phyloP scores from a whole-genome alignment of 2,329 filamentous ascomycete species.

The Epicoccum sorghinum region DNA sequence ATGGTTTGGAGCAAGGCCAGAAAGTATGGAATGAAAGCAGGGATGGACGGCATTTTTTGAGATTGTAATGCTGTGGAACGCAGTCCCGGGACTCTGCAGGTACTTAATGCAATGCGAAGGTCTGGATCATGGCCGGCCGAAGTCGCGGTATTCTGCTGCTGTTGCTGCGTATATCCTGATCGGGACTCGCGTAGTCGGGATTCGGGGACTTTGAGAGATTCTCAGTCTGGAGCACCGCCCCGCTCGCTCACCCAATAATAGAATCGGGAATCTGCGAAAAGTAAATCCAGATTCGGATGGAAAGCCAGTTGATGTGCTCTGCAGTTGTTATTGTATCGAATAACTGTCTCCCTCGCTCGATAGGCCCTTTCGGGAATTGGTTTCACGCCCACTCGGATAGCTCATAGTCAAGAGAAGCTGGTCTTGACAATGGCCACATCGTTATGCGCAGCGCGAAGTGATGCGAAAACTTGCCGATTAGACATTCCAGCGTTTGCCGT shows the following conservation, averaged over 20 bases:
- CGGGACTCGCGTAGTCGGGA: conserved; percentile 10
- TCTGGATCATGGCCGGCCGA: conserved; percentile 1
- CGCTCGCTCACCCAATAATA: not conserved
- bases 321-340: too few relatives aligned
- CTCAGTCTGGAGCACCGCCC: conserved; percentile 1
- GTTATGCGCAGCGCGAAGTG: too few relatives aligned
- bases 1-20: conserved; percentile 1
- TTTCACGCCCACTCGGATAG: too few relatives aligned
- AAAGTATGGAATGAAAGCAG: not conserved
- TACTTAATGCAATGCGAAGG: conserved; percentile 7
- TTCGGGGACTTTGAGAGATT: conserved; percentile 10
- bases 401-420: too few relatives aligned
- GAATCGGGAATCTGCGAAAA: not conserved
- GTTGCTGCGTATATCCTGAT: not conserved
- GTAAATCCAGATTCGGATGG: not conserved
- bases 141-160: not conserved
- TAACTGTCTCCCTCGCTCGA: too few relatives aligned
- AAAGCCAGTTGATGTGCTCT: too few relatives aligned
- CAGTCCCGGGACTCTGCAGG: not conserved
- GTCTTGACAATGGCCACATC: too few relatives aligned
- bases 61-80: not conserved
- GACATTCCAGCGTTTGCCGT: too few relatives aligned
- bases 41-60: not conserved
- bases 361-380: too few relatives aligned
- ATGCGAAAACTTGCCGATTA: too few relatives aligned